Base-by-base conservation (phyloP, 2,329 filamentous ascomycete genomes). In the Pleurostoma richardsiae region DNA sequence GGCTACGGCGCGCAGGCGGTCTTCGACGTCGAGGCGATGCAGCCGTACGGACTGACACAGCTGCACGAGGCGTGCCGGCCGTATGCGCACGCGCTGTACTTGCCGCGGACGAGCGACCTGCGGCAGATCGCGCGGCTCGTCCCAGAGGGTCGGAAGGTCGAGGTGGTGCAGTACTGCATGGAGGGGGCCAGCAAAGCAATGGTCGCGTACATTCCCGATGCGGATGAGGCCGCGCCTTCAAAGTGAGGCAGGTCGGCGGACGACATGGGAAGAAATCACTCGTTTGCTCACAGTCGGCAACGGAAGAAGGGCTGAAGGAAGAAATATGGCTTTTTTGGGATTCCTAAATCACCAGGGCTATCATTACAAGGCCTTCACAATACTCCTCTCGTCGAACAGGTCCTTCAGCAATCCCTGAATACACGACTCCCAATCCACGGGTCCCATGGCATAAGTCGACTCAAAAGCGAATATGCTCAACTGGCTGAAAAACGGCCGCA, bases 391-490 rank as follows among this genome's bases (percentile, higher is more conserved):
- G 58, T 90, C 86, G 72, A 92, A 94, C 49, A 95, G 58, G 68
- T 95, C 89, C 59, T 69, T 80, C 60, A 95, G 62, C 50, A 95
- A 59, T 42, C 77, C 77, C 53, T 76, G 70, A 45, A 78, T 72
- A 58, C 88, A 90, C 7, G 73, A 73, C 44, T 83, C 78, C 56
- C 76, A 62, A 63, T 95, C 89, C 29, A 86, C 68, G 39, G 66
- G 65, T 33, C 82, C 84, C 83, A 96, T 91, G 11, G 86, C 83
- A 65, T 99, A 99, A 46, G 87, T 92, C 51, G 85, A 87, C 71
- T 99, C 94, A 67, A 96, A 99, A 0, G 88, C 86, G 63, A 85
- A 88, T 59, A 99, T 96, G 62, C 91, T 96, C 53, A 99, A 70
- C 62, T 95, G 88, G 10, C 86, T 86, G 61, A 97, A 90, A 68